Evolutionary conservation across 139 green algal genomes (phyloP), one percentile per base, ranked within the genome.

Genomic region (Penium margaritaceum): DNA sequence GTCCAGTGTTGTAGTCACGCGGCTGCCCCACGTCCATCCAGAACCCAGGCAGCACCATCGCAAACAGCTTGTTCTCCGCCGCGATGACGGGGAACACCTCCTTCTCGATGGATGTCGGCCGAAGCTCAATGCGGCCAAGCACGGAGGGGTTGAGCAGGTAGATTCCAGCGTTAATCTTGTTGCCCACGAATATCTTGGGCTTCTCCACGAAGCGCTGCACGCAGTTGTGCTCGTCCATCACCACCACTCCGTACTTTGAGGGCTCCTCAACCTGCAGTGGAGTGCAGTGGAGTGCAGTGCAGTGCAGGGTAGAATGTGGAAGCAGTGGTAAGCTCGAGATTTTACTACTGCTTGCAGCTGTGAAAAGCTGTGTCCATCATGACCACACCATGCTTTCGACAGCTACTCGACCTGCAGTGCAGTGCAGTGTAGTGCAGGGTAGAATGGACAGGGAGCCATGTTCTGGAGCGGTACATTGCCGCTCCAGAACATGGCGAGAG

Each of bases 1-100:
- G 82, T 9, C 93, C 91, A 60, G 78, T 88, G 44, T 91, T 84
- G 82, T 92, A 97, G 80, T 96, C 91, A 82, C 90, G 91, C 38
- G 93, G 93, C 85, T 98, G 93, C 4, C 93, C 93, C 29, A 98
- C 87, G 75, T 98, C 93, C 93, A 98, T 98, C 93, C 93, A 98
- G 87, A 96, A 98, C 35, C 93, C 93, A 3, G 81, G 78, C 7
- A 98, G 86, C 17, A 85, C 88, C 84, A 93, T 94, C 0, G 91
- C 86, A 63, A 88, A 98, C 64, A 98, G 88, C 34, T 80, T 72
- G 60, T 83, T 84, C 65, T 95, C 92, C 1, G 86, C 84, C 0
- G 91, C 89, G 34, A 97, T 88, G 53, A 91, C 87, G 0, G 92
- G 92, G 84, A 97, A 97, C 15, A 96, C 82, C 87, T 98, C 93